These are phyloP conservation scores for Ophiocordyceps unilateralis DNA, from an alignment of 2,329 filamentous ascomycete species.

Conservation along the genomic window DNA sequence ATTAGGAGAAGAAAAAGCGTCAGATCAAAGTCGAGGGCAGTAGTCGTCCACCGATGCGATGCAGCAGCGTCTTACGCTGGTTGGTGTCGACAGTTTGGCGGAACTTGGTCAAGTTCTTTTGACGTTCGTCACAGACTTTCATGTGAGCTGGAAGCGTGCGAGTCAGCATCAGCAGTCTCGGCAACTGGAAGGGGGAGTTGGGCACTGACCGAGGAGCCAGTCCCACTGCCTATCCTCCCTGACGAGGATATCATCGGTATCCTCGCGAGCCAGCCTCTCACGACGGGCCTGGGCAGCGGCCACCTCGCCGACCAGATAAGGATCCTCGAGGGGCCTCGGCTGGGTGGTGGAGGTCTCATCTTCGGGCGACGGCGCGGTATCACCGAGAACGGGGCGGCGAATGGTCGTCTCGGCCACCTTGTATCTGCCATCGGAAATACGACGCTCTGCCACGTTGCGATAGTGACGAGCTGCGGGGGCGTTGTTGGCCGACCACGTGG, in stretches of 20 bases:
- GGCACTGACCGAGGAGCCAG: conserved; percentile 37
- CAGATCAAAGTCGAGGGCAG: conserved; percentile 3
- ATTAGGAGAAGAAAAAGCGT: neutral
- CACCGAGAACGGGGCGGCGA: conserved; percentile 3
- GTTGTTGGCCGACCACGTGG: conserved; percentile 38
- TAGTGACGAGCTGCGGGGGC: conserved; percentile 41
- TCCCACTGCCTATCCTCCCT: conserved; percentile 44
- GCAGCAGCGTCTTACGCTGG: conserved; percentile 20
- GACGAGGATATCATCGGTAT: conserved; percentile 34
- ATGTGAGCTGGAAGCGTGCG: conserved; percentile 26
- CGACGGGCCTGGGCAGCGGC: conserved; percentile 39
- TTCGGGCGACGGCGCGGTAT: neutral
- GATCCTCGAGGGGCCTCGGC: conserved; percentile 40
- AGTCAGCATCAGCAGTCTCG: neutral
- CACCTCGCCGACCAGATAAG: conserved; percentile 47
- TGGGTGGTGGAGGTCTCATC: conserved; percentile 9
- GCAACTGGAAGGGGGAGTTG: no score
- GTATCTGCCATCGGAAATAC: conserved; percentile 29
- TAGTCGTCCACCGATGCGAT: conserved; percentile 20
- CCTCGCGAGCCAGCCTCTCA: conserved; percentile 40
- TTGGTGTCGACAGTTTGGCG: conserved; percentile 19
- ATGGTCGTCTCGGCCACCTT: conserved; percentile 9
- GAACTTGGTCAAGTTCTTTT: conserved; percentile 27
- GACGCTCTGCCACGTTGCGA: conserved; percentile 44
- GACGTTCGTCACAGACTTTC: conserved; percentile 31